Evolutionary conservation across 805 yeast species (phyloP).

Genomic region (Yarrowia osloensis): DNA sequence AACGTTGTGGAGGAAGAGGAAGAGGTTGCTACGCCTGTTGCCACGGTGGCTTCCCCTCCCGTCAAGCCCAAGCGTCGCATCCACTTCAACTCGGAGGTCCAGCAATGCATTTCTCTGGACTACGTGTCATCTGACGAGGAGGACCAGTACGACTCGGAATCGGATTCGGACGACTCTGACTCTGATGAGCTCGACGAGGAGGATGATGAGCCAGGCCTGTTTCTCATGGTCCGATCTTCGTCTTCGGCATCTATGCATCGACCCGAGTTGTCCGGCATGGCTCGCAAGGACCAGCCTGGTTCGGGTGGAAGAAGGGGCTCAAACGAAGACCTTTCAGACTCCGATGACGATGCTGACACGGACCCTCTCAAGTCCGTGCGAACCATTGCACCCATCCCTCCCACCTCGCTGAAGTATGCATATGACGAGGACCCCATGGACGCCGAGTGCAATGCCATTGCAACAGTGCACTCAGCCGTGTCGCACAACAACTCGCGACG

Average conservation of each 20-base stretch:
- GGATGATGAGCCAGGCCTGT: conserved; percentile 70
- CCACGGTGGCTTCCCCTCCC: not conserved
- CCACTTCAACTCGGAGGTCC: conserved; percentile 91
- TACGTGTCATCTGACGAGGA: conserved; percentile 37
- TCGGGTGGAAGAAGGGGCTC: not conserved
- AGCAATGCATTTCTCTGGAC: conserved; percentile 84
- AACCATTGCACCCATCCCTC: conserved; percentile 79
- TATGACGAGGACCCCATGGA: conserved; percentile 60
- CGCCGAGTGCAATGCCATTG: conserved; percentile 39
- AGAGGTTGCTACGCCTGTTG: not conserved
- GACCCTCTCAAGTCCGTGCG: conserved; percentile 39
- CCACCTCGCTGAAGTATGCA: conserved; percentile 81
- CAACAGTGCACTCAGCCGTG: conserved; percentile 50
- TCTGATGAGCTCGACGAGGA: conserved; percentile 49
- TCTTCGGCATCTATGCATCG: conserved; percentile 41
- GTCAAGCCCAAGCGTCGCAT: conserved; percentile 62
- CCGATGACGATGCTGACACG: not conserved
- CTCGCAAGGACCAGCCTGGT: conserved; percentile 12
- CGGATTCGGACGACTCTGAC: conserved; percentile 36
- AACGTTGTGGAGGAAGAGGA: not conserved
- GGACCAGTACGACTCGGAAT: conserved; percentile 32
- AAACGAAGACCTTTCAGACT: not conserved
- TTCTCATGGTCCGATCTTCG: conserved; percentile 53
- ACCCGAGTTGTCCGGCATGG: conserved; percentile 33
- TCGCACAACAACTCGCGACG: conserved; percentile 63